phyloP scores from a whole-genome alignment of 1,284 basidiomycete genomes.

The Tylopilus orsonianus region DNA sequence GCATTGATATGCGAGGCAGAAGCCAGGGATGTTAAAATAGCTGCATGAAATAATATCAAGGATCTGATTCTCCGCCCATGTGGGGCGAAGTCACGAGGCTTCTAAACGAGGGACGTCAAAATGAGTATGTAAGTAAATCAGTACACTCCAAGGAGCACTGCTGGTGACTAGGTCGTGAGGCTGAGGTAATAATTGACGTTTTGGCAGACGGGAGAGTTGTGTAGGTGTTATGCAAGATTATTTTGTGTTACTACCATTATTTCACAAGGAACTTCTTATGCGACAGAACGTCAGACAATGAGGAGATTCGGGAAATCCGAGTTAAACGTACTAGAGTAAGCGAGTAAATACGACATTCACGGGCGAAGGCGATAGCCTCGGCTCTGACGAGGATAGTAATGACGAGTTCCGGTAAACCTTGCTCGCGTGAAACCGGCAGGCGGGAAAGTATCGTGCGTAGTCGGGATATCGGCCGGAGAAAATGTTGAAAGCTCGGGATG shows the following conservation, averaged over 20 bases:
- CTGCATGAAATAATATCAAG: constrained; percentile 21
- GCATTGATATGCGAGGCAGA: constrained; percentile 30
- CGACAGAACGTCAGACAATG: constrained; percentile 4
- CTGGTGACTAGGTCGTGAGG: too few species aligned
- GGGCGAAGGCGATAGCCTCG: constrained; percentile 5
- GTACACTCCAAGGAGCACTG: too few species aligned
- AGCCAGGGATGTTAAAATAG: constrained; percentile 20
- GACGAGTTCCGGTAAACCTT: background rate
- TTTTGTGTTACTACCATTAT: constrained; percentile 11
- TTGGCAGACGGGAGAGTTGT: constrained; percentile 11
- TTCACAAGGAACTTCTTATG: background rate
- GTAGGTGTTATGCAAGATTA: constrained; percentile 1
- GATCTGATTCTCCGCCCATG: constrained; percentile 33
- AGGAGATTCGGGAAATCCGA: constrained; percentile 9
- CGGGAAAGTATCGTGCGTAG: background rate
- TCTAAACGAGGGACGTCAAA: constrained; percentile 15
- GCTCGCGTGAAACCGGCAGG: constrained; percentile 4
- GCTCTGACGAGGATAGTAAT: constrained; percentile 4
- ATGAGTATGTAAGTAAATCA: constrained; percentile 17
- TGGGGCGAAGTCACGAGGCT: constrained; percentile 28
- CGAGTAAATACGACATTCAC: constrained; percentile 19
- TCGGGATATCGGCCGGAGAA: constrained; percentile 8
- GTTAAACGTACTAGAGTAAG: constrained; percentile 4
- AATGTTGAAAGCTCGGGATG: constrained; percentile 4
- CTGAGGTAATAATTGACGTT: background rate